phyloP scores from a whole-genome alignment of 202 grass and related monocot genomes.

The Musa balbisiana region DNA sequence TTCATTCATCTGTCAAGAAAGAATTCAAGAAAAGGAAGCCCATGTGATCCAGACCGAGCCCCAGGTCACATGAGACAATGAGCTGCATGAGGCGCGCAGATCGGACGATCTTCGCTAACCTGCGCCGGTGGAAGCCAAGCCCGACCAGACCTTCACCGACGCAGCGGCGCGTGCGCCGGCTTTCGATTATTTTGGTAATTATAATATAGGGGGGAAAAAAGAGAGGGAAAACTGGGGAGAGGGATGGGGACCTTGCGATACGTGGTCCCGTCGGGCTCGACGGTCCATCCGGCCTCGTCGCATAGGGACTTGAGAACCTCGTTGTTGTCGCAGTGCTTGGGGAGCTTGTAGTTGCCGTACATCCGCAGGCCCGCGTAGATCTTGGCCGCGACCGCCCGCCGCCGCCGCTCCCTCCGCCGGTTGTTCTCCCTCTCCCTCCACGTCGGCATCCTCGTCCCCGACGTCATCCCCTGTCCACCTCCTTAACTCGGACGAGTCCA shows the following conservation, averaged over 20 bases:
- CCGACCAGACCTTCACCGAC: too few relatives aligned
- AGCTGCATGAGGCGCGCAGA: too few relatives aligned
- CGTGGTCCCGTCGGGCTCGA: conserved; percentile 66
- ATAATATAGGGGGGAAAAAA: background rate
- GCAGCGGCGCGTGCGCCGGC: too few relatives aligned
- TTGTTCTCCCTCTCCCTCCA: conserved; percentile 81
- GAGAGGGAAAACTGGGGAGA: background rate
- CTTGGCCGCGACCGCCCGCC: conserved; percentile 58
- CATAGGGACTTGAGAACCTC: conserved; percentile 82
- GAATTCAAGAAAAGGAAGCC: too few relatives aligned
- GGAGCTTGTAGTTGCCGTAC: conserved; percentile 57
- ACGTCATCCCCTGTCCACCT: background rate
- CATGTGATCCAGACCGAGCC: too few relatives aligned
- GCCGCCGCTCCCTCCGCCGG: conserved; percentile 52
- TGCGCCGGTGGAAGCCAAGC: too few relatives aligned
- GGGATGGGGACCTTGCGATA: conserved; percentile 49
- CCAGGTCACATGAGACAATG: too few relatives aligned
- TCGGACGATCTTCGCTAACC: too few relatives aligned
- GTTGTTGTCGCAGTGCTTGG: conserved; percentile 94
- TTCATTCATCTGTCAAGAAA: too few relatives aligned
- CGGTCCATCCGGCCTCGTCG: conserved; percentile 65
- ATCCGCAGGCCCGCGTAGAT: conserved; percentile 54
- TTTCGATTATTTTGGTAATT: background rate
- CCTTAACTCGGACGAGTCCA: background rate
- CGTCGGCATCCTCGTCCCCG: conserved; percentile 50